These are phyloP conservation scores for Talaromyces stipitatus DNA, from an alignment of 495 filamentous ascomycete species.

Conservation along the genomic window DNA sequence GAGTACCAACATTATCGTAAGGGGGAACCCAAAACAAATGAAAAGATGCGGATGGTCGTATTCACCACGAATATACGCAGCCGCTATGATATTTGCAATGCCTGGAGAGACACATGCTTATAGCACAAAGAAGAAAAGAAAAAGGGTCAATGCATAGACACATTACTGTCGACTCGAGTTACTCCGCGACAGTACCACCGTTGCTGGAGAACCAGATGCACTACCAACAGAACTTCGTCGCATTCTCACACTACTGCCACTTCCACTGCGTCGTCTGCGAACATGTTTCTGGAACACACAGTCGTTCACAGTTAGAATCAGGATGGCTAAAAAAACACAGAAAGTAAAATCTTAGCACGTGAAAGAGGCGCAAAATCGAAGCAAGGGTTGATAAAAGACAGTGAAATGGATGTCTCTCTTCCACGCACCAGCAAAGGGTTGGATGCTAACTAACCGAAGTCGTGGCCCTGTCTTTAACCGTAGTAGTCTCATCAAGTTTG, in stretches of 20 bases:
- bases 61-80: conserved; percentile 18
- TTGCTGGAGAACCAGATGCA: conserved; percentile 24
- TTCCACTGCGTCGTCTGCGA: conserved; percentile 39
- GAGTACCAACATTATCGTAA: neutral
- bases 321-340: conserved; percentile 32
- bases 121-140: conserved; percentile 5
- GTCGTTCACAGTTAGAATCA: conserved; percentile 47
- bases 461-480: conserved; percentile 36
- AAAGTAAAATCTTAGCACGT: conserved; percentile 36
- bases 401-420: conserved; percentile 4
- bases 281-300: conserved; percentile 42
- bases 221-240: conserved; percentile 31
- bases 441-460: conserved; percentile 34
- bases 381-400: conserved; percentile 4
- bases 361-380: conserved; percentile 19
- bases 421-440: conserved; percentile 1
- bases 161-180: conserved; percentile 34
- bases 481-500: conserved; percentile 61
- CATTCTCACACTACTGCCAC: conserved; percentile 37
- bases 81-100: conserved; percentile 35
- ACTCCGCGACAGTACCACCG: conserved; percentile 38
- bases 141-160: conserved; percentile 12
- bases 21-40: conserved; percentile 10
- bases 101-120: conserved; percentile 23
- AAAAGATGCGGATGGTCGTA: conserved; percentile 19